Percentiles rank a stretch among this genome's conserved stretches.
Conservation (phyloP, 129 eudicot species). For the Logfia minima region DNA sequence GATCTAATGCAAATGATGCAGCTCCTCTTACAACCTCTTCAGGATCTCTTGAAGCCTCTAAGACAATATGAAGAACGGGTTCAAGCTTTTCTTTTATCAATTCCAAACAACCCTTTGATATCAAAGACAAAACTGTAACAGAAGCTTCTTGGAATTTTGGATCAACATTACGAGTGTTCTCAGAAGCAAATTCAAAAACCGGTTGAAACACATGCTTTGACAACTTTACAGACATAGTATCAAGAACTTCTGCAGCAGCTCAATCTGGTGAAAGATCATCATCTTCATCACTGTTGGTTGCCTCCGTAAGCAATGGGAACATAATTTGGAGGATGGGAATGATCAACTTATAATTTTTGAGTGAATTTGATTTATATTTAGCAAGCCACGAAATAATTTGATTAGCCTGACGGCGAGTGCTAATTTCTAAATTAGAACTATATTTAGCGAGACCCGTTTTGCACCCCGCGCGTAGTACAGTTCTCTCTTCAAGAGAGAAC, state of each 20-base stretch:
- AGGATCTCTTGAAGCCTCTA: slow-evolving; percentile 85
- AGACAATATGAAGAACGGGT: slow-evolving; percentile 64
- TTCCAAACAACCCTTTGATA: slow-evolving; percentile 87
- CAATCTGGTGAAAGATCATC: slow-evolving; percentile 95
- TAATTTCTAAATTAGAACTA: slow-evolving; percentile 56
- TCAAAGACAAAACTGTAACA: slow-evolving; percentile 71
- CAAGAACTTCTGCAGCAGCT: slow-evolving; percentile 92
- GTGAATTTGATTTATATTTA: slow-evolving; percentile 71
- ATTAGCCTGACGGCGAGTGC: slow-evolving; percentile 92
- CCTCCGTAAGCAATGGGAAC: slow-evolving; percentile 84
- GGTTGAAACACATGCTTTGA: slow-evolving; percentile 72
- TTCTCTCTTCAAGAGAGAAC: slow-evolving; percentile 92
- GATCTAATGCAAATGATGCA: slow-evolving; percentile 87
- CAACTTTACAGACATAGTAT: slow-evolving; percentile 81
- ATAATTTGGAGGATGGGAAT: slow-evolving; percentile 81
- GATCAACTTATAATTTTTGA: slow-evolving; percentile 70
- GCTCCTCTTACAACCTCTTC: slow-evolving; percentile 94
- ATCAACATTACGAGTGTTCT: slow-evolving; percentile 61
- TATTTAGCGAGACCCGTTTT: too few relatives aligned
- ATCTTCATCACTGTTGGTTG: slow-evolving; percentile 54
- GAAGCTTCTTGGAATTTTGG: slow-evolving; percentile 91
- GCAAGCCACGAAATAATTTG: slow-evolving; percentile 98
- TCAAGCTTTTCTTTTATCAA: slow-evolving; percentile 75
- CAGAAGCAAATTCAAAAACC: slow-evolving; percentile 74
- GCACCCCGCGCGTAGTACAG: too few relatives aligned